phyloP scores from a whole-genome alignment of 208 protist species.

The Ichthyophonus hoferi region DNA sequence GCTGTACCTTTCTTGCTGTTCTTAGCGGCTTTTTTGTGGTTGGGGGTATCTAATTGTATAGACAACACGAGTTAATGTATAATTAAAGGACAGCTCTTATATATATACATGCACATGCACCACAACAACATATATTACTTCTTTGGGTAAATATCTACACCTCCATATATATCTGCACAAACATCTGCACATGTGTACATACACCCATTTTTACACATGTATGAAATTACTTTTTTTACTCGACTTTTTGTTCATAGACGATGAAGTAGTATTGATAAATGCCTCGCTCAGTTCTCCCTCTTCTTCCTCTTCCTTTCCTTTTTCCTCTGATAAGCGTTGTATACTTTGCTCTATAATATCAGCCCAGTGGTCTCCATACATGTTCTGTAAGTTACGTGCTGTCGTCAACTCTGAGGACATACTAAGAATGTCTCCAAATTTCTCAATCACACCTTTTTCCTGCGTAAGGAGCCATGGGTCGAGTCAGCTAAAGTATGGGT shows the following conservation, averaged over 20 bases:
- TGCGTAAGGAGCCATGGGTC: too few relatives aligned
- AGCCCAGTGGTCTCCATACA: conserved; percentile 49
- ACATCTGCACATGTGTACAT: not conserved
- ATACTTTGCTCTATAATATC: conserved; percentile 35
- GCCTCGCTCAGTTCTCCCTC: not conserved
- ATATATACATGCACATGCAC: not conserved
- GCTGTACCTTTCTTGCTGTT: not conserved
- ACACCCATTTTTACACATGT: not conserved
- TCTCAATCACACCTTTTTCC: not conserved
- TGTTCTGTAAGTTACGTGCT: conserved; percentile 17
- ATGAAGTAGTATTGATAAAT: not conserved
- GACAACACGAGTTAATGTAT: not conserved
- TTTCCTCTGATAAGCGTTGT: conserved; percentile 14
- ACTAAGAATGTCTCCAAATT: not conserved
- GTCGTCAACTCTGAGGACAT: not conserved
- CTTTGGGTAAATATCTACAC: not conserved
- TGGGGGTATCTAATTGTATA: not conserved
- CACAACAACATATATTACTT: not conserved
- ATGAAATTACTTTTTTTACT: not conserved
- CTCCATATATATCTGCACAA: not conserved
- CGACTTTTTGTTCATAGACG: not conserved
- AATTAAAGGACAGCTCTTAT: not conserved
- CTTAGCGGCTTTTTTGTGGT: conserved; percentile 11
- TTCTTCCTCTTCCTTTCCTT: conserved; percentile 1
- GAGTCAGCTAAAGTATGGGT: too few relatives aligned